Evolutionary conservation across 2,329 filamentous ascomycete species (phyloP).

Genomic region (Rutstroemia sydowiana): DNA sequence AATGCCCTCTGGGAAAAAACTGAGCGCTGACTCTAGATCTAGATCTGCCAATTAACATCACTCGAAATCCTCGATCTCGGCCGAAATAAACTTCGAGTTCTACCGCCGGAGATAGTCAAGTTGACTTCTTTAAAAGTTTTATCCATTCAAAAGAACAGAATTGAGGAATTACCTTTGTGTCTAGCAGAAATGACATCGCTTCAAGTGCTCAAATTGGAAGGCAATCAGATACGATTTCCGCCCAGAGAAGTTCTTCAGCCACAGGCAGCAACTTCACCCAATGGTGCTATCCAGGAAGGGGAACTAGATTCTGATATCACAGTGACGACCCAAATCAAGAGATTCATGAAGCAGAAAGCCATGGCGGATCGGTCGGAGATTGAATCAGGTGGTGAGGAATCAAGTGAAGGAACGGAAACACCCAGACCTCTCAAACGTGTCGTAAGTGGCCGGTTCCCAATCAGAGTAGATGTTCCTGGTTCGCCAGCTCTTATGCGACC

Average conservation of each 20-base stretch:
- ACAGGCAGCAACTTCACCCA: slow-evolving; percentile 46
- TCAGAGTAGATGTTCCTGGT: slow-evolving; percentile 67
- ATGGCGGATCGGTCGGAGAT: slow-evolving; percentile 45
- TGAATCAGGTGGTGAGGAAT: slow-evolving; percentile 52
- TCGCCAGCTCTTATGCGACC: slow-evolving; percentile 61
- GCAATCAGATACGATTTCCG: slow-evolving; percentile 78
- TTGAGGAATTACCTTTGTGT: too few relatives aligned
- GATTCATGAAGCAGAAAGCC: slow-evolving; percentile 44
- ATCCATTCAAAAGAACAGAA: too few relatives aligned
- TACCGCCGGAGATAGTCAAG: too few relatives aligned
- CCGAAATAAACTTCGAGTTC: too few relatives aligned
- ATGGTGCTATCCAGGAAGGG: slow-evolving; percentile 42
- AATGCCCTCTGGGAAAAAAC: not conserved
- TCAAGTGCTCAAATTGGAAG: slow-evolving; percentile 53
- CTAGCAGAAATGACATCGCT: too few relatives aligned
- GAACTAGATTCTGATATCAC: slow-evolving; percentile 56
- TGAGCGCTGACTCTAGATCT: too few relatives aligned
- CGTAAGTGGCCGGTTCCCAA: slow-evolving; percentile 58
- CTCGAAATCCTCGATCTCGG: too few relatives aligned
- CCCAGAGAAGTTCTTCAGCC: slow-evolving; percentile 61
- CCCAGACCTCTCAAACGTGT: slow-evolving; percentile 61
- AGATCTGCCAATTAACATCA: too few relatives aligned
- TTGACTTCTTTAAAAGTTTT: too few relatives aligned
- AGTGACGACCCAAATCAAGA: slow-evolving; percentile 55
- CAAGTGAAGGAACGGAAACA: slow-evolving; percentile 70